Evolutionary conservation across 1,284 basidiomycete species (phyloP).

Genomic region (Caloboletus inedulis): DNA sequence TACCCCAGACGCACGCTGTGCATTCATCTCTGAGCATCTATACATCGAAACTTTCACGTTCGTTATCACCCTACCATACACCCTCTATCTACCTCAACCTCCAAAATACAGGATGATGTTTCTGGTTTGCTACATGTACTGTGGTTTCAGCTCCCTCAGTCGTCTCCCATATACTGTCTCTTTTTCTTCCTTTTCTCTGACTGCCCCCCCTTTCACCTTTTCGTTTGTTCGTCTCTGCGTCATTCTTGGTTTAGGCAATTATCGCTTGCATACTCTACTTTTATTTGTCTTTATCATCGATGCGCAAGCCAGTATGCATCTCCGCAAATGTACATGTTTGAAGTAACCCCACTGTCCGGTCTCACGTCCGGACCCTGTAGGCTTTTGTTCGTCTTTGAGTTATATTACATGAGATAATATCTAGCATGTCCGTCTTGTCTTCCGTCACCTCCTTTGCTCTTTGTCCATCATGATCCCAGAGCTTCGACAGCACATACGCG

Average conservation of each 20-base stretch:
- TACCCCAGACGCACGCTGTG: constrained; percentile 15
- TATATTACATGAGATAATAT: constrained; percentile 19
- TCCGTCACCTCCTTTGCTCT: background rate
- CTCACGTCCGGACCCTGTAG: constrained; percentile 4
- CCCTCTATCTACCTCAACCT: constrained; percentile 16
- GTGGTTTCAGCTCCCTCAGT: constrained; percentile 9
- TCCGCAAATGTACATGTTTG: constrained; percentile 32
- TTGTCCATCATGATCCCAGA: constrained; percentile 28
- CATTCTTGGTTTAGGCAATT: constrained; percentile 25
- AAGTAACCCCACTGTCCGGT: background rate
- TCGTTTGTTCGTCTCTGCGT: background rate
- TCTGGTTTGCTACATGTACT: constrained; percentile 28
- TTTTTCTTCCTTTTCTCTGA: background rate
- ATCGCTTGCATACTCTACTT: constrained; percentile 21
- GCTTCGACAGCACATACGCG: constrained; percentile 29
- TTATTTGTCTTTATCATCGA: constrained; percentile 36
- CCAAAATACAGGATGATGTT: constrained; percentile 30
- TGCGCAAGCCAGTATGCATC: constrained; percentile 24
- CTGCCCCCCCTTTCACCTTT: background rate
- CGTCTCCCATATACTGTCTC: constrained; percentile 12
- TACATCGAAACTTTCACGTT: constrained; percentile 23
- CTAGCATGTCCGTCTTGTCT: background rate
- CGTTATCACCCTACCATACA: constrained; percentile 31
- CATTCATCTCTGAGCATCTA: constrained; percentile 20
- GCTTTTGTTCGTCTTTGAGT: constrained; percentile 10